phyloP scores from a whole-genome alignment of 352 stramenopile species.

The Pythium biforme region DNA sequence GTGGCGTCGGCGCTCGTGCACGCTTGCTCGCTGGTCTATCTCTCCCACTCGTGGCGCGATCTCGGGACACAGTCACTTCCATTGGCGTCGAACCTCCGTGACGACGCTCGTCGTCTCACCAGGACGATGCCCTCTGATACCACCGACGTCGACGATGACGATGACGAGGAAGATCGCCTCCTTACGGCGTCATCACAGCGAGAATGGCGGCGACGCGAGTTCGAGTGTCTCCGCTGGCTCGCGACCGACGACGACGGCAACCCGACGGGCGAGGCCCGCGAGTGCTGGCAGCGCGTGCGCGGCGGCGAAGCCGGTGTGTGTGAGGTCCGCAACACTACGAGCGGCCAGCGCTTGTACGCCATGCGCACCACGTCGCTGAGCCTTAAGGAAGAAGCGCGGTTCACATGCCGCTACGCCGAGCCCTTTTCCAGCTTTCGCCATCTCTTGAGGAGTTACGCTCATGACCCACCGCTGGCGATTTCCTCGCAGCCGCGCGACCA shows the following conservation, averaged over 20 bases:
- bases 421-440: conserved; percentile 58
- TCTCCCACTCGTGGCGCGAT: conserved; percentile 2
- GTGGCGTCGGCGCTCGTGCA: conserved; percentile 10
- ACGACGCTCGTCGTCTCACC: neutral
- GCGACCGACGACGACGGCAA: conserved; percentile 52
- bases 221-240: conserved; percentile 66
- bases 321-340: conserved; percentile 53
- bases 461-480: conserved; percentile 51
- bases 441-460: conserved; percentile 40
- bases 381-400: conserved; percentile 64
- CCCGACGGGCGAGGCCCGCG: conserved; percentile 40
- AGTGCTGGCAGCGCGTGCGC: conserved; percentile 65
- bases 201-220: conserved; percentile 30
- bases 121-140: neutral
- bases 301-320: conserved; percentile 61
- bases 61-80: neutral
- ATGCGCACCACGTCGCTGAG: conserved; percentile 67
- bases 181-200: neutral
- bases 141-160: neutral
- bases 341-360: conserved; percentile 46
- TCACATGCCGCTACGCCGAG: conserved; percentile 63
- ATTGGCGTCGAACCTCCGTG: neutral
- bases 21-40: neutral
- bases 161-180: neutral
- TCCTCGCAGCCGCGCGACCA: neutral